phyloP scores from a whole-genome alignment of 1,284 basidiomycete genomes.

The Sparassis latifolia region DNA sequence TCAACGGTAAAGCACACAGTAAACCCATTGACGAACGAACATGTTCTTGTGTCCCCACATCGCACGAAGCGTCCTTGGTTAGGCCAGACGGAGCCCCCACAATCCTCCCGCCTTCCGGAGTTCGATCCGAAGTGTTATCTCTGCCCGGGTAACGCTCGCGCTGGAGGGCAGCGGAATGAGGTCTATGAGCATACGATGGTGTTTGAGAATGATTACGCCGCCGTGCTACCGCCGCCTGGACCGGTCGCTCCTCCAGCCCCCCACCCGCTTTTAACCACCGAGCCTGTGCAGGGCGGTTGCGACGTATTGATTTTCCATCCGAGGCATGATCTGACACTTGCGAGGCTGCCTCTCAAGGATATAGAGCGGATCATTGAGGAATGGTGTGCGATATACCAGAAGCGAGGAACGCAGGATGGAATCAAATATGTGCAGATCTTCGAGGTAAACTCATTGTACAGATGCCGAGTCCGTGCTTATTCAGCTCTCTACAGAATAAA shows the following conservation, averaged over 20 bases:
- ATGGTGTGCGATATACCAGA: slow-evolving; percentile 69
- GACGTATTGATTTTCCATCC: slow-evolving; percentile 92
- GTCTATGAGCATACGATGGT: slow-evolving; percentile 64
- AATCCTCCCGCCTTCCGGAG: slow-evolving; percentile 46
- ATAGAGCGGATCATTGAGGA: slow-evolving; percentile 68
- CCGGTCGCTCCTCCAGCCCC: slow-evolving; percentile 39
- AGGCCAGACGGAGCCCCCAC: slow-evolving; percentile 74
- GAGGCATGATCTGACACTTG: slow-evolving; percentile 85
- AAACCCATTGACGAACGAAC: slow-evolving; percentile 75
- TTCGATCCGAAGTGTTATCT: slow-evolving; percentile 86
- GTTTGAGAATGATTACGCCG: slow-evolving; percentile 87
- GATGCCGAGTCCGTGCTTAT: not conserved
- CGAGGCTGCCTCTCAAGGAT: slow-evolving; percentile 58
- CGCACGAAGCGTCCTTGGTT: slow-evolving; percentile 80
- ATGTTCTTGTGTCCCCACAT: slow-evolving; percentile 82
- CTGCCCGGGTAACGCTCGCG: slow-evolving; percentile 85
- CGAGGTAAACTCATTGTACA: slow-evolving; percentile 46
- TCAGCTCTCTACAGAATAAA: slow-evolving; percentile 62
- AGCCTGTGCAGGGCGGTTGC: slow-evolving; percentile 80
- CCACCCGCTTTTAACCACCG: slow-evolving; percentile 62
- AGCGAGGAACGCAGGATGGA: slow-evolving; percentile 55
- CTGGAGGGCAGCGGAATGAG: slow-evolving; percentile 69
- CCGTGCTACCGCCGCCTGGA: slow-evolving; percentile 59
- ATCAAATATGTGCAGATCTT: slow-evolving; percentile 87
- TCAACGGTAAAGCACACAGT: slow-evolving; percentile 31